A percentile compares a stretch with the other conserved stretches of the same genome.
These are phyloP conservation scores for Eragrostis tef DNA, from an alignment of 202 grass and related monocot species.

Conservation along the genomic window DNA sequence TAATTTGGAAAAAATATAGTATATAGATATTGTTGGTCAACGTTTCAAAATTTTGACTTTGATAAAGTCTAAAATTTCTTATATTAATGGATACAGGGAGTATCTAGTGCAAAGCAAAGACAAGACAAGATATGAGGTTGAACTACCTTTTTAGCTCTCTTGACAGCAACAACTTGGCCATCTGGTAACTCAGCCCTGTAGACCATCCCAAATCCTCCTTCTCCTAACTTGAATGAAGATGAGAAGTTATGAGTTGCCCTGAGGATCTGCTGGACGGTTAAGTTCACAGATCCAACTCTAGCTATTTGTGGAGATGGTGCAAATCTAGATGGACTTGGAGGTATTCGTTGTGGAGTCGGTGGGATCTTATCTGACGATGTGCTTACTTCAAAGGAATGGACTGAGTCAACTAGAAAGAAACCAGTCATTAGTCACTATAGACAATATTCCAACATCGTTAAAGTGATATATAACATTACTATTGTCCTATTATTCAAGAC, in stretches of 20 bases:
- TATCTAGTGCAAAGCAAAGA: neutral
- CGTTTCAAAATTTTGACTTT: too few species aligned
- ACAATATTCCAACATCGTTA: slow-evolving; percentile 19
- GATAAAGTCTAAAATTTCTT: too few species aligned
- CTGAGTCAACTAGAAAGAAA: slow-evolving; percentile 67
- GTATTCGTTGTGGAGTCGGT: slow-evolving; percentile 66
- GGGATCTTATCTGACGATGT: slow-evolving; percentile 72
- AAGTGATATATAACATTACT: neutral
- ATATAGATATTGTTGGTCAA: too few species aligned
- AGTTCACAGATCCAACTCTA: slow-evolving; percentile 68
- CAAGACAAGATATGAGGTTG: neutral
- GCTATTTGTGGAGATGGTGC: slow-evolving; percentile 66
- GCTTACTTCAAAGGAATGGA: slow-evolving; percentile 71
- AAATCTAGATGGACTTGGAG: slow-evolving; percentile 95
- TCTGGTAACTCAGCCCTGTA: slow-evolving; percentile 78
- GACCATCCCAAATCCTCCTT: slow-evolving; percentile 89
- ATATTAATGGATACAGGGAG: too few species aligned
- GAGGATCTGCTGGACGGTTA: slow-evolving; percentile 72
- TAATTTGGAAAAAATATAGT: too few species aligned
- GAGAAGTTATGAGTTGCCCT: slow-evolving; percentile 89
- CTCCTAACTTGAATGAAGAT: slow-evolving; percentile 71
- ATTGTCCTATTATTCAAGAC: neutral
- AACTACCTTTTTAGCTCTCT: slow-evolving; percentile 94
- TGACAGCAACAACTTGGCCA: slow-evolving; percentile 70
- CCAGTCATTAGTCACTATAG: slow-evolving; percentile 11